A percentile compares a stretch with the other conserved stretches of the same genome.
phyloP scores from a whole-genome alignment of 2,329 filamentous ascomycete genomes.

The Dactylellina sp. region DNA sequence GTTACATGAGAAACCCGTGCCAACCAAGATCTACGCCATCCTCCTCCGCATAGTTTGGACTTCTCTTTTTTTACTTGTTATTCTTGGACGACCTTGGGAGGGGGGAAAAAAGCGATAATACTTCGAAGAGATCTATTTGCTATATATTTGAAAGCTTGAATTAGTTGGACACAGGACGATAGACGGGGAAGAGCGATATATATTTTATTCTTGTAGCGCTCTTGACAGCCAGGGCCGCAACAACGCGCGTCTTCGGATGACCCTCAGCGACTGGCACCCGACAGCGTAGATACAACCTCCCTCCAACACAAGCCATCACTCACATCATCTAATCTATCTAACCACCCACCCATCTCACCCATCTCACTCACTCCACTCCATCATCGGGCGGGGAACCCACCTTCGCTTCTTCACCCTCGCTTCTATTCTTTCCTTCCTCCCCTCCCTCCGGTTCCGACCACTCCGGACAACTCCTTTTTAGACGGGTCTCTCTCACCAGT shows the following conservation, averaged over 20 bases:
- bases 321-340: not conserved
- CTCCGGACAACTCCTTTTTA: slow-evolving; percentile 58
- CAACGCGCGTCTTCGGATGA: slow-evolving; percentile 35
- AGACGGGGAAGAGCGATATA: not conserved
- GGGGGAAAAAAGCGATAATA: not conserved
- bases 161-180: not conserved
- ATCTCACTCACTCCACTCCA: slow-evolving; percentile 3
- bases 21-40: slow-evolving; percentile 47
- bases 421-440: slow-evolving; percentile 24
- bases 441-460: slow-evolving; percentile 24
- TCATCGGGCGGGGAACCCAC: slow-evolving; percentile 33
- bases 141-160: too few species aligned
- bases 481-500: slow-evolving; percentile 57
- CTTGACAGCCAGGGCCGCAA: too few species aligned
- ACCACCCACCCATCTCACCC: slow-evolving; percentile 13
- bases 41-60: not conserved
- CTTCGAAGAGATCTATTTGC: too few species aligned
- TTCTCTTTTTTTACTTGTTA: not conserved
- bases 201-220: not conserved
- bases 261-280: slow-evolving; percentile 14
- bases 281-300: slow-evolving; percentile 12
- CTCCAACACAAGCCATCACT: slow-evolving; percentile 15
- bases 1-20: slow-evolving; percentile 52
- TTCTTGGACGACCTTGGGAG: not conserved
- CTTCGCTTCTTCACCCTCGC: slow-evolving; percentile 29